Evolutionary conservation across 2,329 filamentous ascomycete genomes (phyloP), one percentile per base, ranked within the genome.

Genomic region (Eutypa lata): DNA sequence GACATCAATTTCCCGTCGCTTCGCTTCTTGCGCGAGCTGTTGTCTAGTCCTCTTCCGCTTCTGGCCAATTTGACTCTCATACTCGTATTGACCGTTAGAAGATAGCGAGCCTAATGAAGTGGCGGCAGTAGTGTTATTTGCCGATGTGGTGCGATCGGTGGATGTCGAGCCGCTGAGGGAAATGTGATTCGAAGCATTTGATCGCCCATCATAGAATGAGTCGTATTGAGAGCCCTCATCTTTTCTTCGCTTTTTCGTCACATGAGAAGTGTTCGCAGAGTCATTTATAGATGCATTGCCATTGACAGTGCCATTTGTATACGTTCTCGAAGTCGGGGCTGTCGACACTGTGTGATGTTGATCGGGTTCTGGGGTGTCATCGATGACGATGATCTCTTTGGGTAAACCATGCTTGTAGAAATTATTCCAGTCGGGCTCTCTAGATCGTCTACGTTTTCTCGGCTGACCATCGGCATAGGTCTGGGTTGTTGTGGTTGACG

Each of bases 41-140:
- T 92, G 89, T 55, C 90, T 84, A 22, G 78, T 80, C 16, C 94
- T 84, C 74, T 96, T 97, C 65, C 92, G 83, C 76, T 97, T 97
- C 71, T 94, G 89, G 33, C 91, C 90, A n/a, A 84, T 77, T 49
- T 81, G 76, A 48, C 87, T 81, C 57, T 87, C 86, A 60, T 86
- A 83, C 48, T 89, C 86, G 65, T 89, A 87, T 45, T 82, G 79
- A 54, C 79, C 73, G 52, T 77, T 80, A 3, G 82, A 83, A 0
- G 83, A 85, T 42, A 83, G 73, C 5, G 89, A 92, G 14, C 86
- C 88, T 6, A 92, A 74, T 14, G 93, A 97, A 1, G 94, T 97
- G 43, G 93, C 93, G 0, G 92, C 97, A 3, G 91, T 97, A 3
- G 91, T 94, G 65, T 93, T 86, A 53, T 92, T 77, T 43, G 83